phyloP scores from a whole-genome alignment of 257 asterid genomes.

The Rubia yunnanensis region DNA sequence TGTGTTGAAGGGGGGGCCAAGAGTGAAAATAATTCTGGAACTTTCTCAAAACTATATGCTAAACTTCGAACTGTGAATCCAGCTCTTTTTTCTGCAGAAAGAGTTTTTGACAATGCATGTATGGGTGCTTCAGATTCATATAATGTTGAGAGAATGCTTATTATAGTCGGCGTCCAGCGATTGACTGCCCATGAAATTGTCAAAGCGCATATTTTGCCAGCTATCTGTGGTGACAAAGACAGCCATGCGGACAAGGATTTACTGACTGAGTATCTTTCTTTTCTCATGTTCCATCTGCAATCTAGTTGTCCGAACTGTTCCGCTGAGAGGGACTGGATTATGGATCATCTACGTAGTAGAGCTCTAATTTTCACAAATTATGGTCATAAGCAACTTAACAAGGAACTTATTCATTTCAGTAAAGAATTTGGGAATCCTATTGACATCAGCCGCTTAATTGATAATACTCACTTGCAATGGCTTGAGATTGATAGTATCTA shows the following conservation, averaged over 20 bases:
- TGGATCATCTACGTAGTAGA: slow-evolving; percentile 42
- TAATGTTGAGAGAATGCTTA: slow-evolving; percentile 64
- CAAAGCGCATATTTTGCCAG: slow-evolving; percentile 70
- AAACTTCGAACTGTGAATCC: slow-evolving; percentile 68
- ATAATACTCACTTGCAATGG: slow-evolving; percentile 61
- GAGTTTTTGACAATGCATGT: slow-evolving; percentile 36
- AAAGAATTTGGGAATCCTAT: slow-evolving; percentile 50
- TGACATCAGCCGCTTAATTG: slow-evolving; percentile 48
- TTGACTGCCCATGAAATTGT: slow-evolving; percentile 84
- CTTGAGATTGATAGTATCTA: slow-evolving; percentile 54
- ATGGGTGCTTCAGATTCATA: slow-evolving; percentile 34
- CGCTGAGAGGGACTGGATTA: slow-evolving; percentile 48
- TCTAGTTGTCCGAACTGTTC: slow-evolving; percentile 61
- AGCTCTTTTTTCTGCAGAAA: slow-evolving; percentile 53
- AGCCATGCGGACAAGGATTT: slow-evolving; percentile 38
- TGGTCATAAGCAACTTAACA: slow-evolving; percentile 50
- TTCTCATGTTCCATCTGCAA: slow-evolving; percentile 76
- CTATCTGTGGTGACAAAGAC: slow-evolving; percentile 41
- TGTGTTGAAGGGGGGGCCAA: slow-evolving; percentile 33
- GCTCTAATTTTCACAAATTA: slow-evolving; percentile 65
- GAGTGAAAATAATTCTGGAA: slow-evolving; percentile 42
- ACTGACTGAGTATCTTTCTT: slow-evolving; percentile 77
- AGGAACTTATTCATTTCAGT: slow-evolving; percentile 76
- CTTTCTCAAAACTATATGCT: slow-evolving; percentile 61
- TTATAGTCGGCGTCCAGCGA: slow-evolving; percentile 74